Evolutionary conservation across 208 protist genomes (phyloP).

Genomic region (Ichthyophonus hoferi): DNA sequence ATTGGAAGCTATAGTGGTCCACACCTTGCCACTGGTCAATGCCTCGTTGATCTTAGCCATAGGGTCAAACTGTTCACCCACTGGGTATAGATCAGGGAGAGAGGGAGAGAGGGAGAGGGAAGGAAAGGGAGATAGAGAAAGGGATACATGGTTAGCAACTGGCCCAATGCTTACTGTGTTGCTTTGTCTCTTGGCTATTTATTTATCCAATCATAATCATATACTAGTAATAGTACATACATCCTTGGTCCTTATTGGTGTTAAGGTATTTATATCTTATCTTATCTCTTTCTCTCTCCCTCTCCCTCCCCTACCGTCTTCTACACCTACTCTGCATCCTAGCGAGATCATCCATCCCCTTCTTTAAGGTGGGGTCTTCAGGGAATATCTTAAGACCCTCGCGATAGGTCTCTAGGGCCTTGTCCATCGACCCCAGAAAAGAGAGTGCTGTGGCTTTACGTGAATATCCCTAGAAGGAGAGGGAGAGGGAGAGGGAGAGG

Average conservation of each 20-base stretch:
- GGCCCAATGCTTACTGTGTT: too few relatives aligned
- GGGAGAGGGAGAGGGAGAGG: conserved; percentile 15
- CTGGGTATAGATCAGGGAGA: neutral
- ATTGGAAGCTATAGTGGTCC: neutral
- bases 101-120: neutral
- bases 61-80: neutral
- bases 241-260: too few relatives aligned
- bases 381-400: conserved; percentile 8
- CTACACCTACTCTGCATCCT: neutral
- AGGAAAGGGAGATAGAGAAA: neutral
- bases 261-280: too few relatives aligned
- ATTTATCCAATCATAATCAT: too few relatives aligned
- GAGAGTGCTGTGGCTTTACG: conserved; percentile 59
- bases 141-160: neutral
- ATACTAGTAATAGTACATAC: too few relatives aligned
- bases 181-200: too few relatives aligned
- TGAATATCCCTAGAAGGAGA: conserved; percentile 55
- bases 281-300: too few relatives aligned
- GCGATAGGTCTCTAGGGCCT: conserved; percentile 4
- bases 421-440: neutral
- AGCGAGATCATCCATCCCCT: neutral
- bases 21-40: neutral
- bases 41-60: neutral
- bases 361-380: neutral
- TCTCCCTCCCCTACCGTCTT: neutral